A percentile compares a stretch with the other conserved stretches of the same genome.
These are phyloP conservation scores for Piper longum DNA, from an alignment of 164 flowering plant species.

Conservation along the genomic window DNA sequence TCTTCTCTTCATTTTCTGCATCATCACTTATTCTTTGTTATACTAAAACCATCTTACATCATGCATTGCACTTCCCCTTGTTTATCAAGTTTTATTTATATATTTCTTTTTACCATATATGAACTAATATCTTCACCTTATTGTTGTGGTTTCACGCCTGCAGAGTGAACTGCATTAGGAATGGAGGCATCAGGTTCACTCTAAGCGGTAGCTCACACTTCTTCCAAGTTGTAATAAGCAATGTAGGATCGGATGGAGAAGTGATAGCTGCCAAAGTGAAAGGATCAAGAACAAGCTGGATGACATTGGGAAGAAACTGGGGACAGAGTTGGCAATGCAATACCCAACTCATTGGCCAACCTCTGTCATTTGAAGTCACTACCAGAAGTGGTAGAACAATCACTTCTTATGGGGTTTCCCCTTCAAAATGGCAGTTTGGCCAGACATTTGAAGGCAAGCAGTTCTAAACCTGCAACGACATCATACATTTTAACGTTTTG, in stretches of 20 bases:
- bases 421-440: slow-evolving; percentile 56
- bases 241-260: slow-evolving; percentile 67
- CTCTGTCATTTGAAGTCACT: slow-evolving; percentile 65
- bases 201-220: slow-evolving; percentile 39
- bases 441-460: slow-evolving; percentile 76
- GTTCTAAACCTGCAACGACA: slow-evolving; percentile 18
- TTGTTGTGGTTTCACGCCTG: slow-evolving; percentile 4
- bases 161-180: slow-evolving; percentile 55
- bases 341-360: slow-evolving; percentile 41
- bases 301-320: slow-evolving; percentile 82
- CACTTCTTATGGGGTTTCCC: slow-evolving; percentile 58
- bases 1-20: no score
- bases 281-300: slow-evolving; percentile 80
- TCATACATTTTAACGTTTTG: neutral
- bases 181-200: slow-evolving; percentile 61
- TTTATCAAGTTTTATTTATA: no score
- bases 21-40: no score
- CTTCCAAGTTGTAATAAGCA: slow-evolving; percentile 52
- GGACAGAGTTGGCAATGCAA: slow-evolving; percentile 79
- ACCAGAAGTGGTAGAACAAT: slow-evolving; percentile 36
- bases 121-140: no score
- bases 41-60: no score
- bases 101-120: no score
- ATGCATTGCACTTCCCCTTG: no score
- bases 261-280: slow-evolving; percentile 62